Percentiles rank a stretch among this genome's conserved stretches.
Evolutionary conservation across 805 yeast species (phyloP).

Genomic region (Wickerhamomyces subpelliculosus): DNA sequence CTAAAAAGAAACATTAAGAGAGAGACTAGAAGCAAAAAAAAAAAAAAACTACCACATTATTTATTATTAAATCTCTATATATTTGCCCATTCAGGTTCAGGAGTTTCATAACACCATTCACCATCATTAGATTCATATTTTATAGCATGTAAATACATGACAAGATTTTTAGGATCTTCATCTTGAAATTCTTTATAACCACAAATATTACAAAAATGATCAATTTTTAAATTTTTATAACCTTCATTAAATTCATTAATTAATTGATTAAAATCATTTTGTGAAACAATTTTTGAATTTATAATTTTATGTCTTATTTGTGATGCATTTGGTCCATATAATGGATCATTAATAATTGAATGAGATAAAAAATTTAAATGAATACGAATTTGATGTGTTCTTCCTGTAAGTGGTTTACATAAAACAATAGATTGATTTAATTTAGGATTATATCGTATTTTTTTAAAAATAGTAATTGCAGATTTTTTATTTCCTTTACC

Average conservation of each 20-base stretch:
- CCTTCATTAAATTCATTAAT: not conserved
- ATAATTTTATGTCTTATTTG: not conserved
- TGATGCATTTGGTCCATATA: conserved; percentile 40
- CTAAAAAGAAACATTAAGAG: not conserved
- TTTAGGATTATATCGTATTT: conserved; percentile 59
- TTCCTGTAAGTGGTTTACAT: conserved; percentile 84
- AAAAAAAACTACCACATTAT: too few relatives aligned
- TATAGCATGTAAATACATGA: conserved; percentile 19
- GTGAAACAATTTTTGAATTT: conserved; percentile 43
- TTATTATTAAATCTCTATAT: conserved; percentile 4
- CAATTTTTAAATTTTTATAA: conserved; percentile 46
- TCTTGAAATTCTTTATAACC: conserved; percentile 12
- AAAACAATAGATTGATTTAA: conserved; percentile 58
- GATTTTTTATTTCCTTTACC: conserved; percentile 40
- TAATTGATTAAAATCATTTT: conserved; percentile 33
- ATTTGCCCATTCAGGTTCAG: conserved; percentile 16
- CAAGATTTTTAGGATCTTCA: conserved; percentile 8
- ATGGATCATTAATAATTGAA: conserved; percentile 91
- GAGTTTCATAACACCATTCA: conserved; percentile 12
- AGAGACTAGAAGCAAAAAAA: too few relatives aligned
- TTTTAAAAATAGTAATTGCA: conserved; percentile 64
- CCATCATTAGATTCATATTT: conserved; percentile 13
- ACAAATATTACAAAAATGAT: conserved; percentile 45
- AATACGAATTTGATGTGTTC: conserved; percentile 93
- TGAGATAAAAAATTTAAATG: conserved; percentile 84